Conservation (phyloP, 2,329 filamentous ascomycete genomes). For the Colletotrichum lentis region DNA sequence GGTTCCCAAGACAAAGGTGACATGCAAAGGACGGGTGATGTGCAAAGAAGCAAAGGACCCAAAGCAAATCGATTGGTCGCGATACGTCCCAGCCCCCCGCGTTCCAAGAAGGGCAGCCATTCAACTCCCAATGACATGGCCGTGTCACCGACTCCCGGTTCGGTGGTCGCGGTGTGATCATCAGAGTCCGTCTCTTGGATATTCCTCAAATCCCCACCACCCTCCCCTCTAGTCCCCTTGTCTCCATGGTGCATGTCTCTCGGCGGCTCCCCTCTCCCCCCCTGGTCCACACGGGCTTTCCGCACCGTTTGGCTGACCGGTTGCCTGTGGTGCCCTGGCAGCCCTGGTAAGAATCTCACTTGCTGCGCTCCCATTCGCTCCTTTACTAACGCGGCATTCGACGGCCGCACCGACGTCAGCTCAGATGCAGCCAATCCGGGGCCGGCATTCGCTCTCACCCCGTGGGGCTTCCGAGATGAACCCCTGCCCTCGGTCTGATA, state of each 20-base stretch:
- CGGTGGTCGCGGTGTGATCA: constrained; percentile 28
- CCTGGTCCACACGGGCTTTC: constrained; percentile 31
- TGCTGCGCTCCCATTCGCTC: constrained; percentile 32
- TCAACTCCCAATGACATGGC: constrained; percentile 27
- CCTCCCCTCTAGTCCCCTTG: constrained; percentile 3
- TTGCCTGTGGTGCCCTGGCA: constrained; percentile 17
- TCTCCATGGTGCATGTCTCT: constrained; percentile 9
- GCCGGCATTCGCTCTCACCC: constrained; percentile 15
- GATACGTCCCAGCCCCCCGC: constrained; percentile 24
- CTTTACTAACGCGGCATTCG: constrained; percentile 31
- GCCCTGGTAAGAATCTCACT: constrained; percentile 20
- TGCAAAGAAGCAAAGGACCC: neutral
- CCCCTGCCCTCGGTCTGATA: constrained; percentile 35
- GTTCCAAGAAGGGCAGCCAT: neutral
- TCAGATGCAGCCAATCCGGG: constrained; percentile 27
- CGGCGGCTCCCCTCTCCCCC: neutral
- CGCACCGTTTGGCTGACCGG: constrained; percentile 36
- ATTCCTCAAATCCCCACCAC: neutral
- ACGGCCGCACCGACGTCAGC: constrained; percentile 30
- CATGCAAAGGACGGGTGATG: constrained; percentile 8
- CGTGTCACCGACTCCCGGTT: constrained; percentile 25
- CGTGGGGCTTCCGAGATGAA: constrained; percentile 34
- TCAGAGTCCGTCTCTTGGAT: constrained; percentile 11
- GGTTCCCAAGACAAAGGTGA: neutral
- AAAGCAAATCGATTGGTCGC: constrained; percentile 23